Percentiles rank a stretch among this genome's conserved stretches.
Evolutionary conservation across 257 asterid species (phyloP).

Genomic region (Capsicum chinense): DNA sequence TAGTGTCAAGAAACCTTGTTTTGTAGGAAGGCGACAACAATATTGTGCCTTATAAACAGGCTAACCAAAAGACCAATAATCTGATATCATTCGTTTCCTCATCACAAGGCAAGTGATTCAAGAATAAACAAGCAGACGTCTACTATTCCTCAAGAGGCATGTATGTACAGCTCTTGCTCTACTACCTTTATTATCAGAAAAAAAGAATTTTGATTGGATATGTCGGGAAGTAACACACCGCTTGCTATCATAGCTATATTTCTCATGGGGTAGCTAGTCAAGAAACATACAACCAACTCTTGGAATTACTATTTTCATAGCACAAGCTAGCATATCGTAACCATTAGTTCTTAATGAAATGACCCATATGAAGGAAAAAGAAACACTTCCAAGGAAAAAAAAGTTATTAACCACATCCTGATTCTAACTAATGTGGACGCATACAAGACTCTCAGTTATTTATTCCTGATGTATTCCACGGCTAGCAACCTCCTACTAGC

Average conservation of each 20-base stretch:
- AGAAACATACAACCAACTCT: background rate
- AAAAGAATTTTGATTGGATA: background rate
- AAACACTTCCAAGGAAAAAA: background rate
- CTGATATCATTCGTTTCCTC: slow-evolving; percentile 4
- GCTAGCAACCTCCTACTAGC: slow-evolving; percentile 19
- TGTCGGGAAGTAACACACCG: background rate
- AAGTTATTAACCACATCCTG: background rate
- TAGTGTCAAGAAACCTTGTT: background rate
- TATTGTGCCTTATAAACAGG: slow-evolving; percentile 7
- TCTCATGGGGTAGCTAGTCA: background rate
- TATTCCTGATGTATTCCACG: background rate
- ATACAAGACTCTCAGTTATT: background rate
- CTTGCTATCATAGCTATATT: background rate
- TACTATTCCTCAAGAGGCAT: background rate
- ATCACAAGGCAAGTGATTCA: background rate
- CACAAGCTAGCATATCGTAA: background rate
- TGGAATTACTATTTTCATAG: background rate
- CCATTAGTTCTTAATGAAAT: background rate
- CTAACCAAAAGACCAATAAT: background rate
- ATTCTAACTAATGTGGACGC: background rate
- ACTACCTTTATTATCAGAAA: background rate
- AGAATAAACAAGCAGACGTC: background rate
- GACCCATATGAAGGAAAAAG: slow-evolving; percentile 20
- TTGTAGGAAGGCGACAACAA: background rate
- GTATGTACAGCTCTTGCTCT: background rate